Base-by-base conservation (phyloP, 2,329 filamentous ascomycete species). In the Ascomycota sp. region DNA sequence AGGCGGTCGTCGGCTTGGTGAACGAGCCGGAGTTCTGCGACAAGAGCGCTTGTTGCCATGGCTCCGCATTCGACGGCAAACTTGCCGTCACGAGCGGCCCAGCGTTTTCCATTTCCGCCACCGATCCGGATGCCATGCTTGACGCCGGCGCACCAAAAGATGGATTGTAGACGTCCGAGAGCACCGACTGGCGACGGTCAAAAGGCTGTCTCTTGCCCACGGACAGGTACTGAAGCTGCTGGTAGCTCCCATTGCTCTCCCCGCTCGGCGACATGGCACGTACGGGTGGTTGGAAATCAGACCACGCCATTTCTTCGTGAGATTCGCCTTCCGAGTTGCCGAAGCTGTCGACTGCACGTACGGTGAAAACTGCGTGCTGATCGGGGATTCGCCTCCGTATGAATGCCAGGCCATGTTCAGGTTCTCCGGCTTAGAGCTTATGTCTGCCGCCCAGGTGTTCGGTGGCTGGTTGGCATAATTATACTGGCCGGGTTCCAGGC, bases 251-350 rank as follows among this genome's bases (percentile, higher is more conserved):
- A 32, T 52, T 40, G 23, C 45, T 43, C 12, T 64, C 61, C 25
- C 55, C 52, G 20, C 59, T 52, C 29, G 60, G 65, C 0, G 63
- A 64, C 40, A 63, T 46, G 4, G 61, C 64, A 27, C 63, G 53
- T 20, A 47, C 41, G 10, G 52, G 49, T 5, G 56, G 51, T 2
- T 54, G 44, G 54, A 63, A 33, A 43, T 47, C 30, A 39, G 48
- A 56, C 49, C 62, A 68, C 7, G 46, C 40, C 34, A 61, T 45
- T 15, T 63, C 59, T 27, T 59, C 57, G 12, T 57, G 52, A 25
- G 52, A 40, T 8, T 47, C 45, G 21, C 54, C 33, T 23, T 60
- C 55, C 6, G 54, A 43, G 29, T 32, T 36, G 53, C 43, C 1
- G 58, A 47, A 3, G 53, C 40, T 10, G 55, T 44, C 2, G 49